phyloP scores from a whole-genome alignment of 2,329 filamentous ascomycete genomes.

The Phaeosphaeria sp. region DNA sequence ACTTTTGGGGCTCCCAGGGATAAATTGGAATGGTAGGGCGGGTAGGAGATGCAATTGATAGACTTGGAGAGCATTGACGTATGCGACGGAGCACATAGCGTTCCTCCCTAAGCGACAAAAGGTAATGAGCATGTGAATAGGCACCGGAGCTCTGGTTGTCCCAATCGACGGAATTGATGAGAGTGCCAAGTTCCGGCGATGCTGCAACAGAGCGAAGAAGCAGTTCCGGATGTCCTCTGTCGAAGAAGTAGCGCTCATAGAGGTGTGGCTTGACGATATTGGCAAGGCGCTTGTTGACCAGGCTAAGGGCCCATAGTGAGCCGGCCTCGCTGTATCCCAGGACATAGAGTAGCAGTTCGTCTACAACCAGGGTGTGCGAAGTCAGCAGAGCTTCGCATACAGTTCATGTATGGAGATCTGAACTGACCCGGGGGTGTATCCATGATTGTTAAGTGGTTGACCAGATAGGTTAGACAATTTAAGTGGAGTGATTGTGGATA shows the following conservation, averaged over 20 bases:
- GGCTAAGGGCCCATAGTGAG: not conserved
- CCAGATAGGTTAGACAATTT: too few relatives aligned
- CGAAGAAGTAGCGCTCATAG: slow-evolving; percentile 1
- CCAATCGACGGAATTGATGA: slow-evolving; percentile 6
- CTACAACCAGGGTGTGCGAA: too few relatives aligned
- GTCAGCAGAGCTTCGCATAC: too few relatives aligned
- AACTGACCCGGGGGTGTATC: not conserved
- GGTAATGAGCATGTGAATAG: not conserved
- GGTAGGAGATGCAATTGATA: not conserved
- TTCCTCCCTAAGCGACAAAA: too few relatives aligned
- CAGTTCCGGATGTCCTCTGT: not conserved
- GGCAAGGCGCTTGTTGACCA: slow-evolving; percentile 6
- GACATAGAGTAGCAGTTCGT: slow-evolving; percentile 9
- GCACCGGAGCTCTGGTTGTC: not conserved
- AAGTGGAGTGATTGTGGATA: too few relatives aligned
- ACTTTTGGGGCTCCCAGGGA: not conserved
- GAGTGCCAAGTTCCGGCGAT: not conserved
- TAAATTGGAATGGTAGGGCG: not conserved
- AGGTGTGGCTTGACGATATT: slow-evolving; percentile 2
- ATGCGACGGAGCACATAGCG: too few relatives aligned
- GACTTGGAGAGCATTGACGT: not conserved
- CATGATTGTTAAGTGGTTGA: not conserved
- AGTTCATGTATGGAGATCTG: too few relatives aligned
- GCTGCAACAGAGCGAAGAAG: slow-evolving; percentile 13
- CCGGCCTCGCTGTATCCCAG: not conserved